phyloP scores from a whole-genome alignment of 495 filamentous ascomycete genomes.

The Aspergillus incahuasiensis region DNA sequence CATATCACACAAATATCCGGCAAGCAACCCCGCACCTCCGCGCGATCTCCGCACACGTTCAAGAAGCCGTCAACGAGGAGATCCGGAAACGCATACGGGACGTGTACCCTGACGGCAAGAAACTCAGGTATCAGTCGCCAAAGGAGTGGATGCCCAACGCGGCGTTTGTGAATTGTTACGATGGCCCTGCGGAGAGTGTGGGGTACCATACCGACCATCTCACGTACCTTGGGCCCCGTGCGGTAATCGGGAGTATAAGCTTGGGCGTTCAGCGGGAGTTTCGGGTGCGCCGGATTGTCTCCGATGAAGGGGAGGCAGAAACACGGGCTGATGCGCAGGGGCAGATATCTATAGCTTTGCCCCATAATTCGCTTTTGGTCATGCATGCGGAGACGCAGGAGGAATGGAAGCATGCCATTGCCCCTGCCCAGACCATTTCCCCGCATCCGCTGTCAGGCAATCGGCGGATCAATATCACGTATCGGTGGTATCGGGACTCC shows the following conservation, averaged over 20 bases:
- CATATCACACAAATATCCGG: constrained; percentile 66
- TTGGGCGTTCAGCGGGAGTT: constrained; percentile 90
- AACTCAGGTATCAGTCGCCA: constrained; percentile 72
- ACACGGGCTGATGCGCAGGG: constrained; percentile 58
- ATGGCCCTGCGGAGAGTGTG: constrained; percentile 71
- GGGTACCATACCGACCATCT: constrained; percentile 91
- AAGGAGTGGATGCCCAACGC: constrained; percentile 77
- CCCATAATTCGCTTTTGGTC: constrained; percentile 85
- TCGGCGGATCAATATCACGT: constrained; percentile 86
- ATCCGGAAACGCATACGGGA: constrained; percentile 61
- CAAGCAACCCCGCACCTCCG: constrained; percentile 66
- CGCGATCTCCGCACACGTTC: constrained; percentile 59
- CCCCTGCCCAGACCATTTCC: constrained; percentile 66
- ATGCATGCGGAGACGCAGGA: constrained; percentile 87
- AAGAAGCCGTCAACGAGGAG: constrained; percentile 68
- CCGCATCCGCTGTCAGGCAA: constrained; percentile 78
- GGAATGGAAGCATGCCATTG: constrained; percentile 60
- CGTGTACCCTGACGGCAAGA: constrained; percentile 59
- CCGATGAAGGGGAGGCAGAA: constrained; percentile 40
- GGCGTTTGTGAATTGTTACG: constrained; percentile 90
- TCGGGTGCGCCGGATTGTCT: constrained; percentile 69
- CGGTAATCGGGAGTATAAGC: constrained; percentile 85
- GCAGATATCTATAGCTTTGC: constrained; percentile 85
- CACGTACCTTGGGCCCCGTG: constrained; percentile 84
- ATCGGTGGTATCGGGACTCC: constrained; percentile 73